These are phyloP conservation scores for Capronia epimyces DNA, from an alignment of 2,329 filamentous ascomycete species.

Conservation along the genomic window DNA sequence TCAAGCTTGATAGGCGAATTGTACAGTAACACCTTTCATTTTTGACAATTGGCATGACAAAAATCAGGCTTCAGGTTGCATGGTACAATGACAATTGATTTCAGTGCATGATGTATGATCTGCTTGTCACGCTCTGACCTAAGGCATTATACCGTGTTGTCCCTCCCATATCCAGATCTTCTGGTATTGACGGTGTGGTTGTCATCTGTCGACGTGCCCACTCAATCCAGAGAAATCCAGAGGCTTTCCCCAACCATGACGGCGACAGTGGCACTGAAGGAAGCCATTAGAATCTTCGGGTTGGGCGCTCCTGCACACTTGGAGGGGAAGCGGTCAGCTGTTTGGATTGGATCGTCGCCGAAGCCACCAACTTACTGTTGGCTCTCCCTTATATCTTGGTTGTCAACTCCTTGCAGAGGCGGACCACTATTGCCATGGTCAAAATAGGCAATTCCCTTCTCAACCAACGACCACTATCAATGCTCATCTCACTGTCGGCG, in stretches of 20 bases:
- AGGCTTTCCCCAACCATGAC: not conserved
- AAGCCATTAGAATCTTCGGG: not conserved
- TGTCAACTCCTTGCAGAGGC: not conserved
- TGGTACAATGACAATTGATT: slow-evolving; percentile 19
- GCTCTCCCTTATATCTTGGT: not conserved
- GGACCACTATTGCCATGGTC: not conserved
- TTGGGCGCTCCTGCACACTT: not conserved
- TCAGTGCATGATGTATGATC: not conserved
- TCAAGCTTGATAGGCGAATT: slow-evolving; percentile 8
- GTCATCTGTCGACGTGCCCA: not conserved
- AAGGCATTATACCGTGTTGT: not conserved
- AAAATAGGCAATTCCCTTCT: not conserved
- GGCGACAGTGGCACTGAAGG: not conserved
- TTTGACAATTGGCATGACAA: slow-evolving; percentile 14
- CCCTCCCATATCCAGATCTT: too few relatives aligned
- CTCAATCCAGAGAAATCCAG: not conserved
- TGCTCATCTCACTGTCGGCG: not conserved
- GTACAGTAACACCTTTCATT: slow-evolving; percentile 19
- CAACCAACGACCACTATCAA: not conserved
- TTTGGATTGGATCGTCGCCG: too few relatives aligned
- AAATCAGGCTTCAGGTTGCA: slow-evolving; percentile 14
- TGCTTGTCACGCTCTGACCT: not conserved
- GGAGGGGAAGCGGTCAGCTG: not conserved
- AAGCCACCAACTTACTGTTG: not conserved
- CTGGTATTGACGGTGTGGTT: not conserved